Evolutionary conservation across 1,284 basidiomycete genomes (phyloP), one percentile per base, ranked within the genome.

Genomic region (Austroboletus niveus): DNA sequence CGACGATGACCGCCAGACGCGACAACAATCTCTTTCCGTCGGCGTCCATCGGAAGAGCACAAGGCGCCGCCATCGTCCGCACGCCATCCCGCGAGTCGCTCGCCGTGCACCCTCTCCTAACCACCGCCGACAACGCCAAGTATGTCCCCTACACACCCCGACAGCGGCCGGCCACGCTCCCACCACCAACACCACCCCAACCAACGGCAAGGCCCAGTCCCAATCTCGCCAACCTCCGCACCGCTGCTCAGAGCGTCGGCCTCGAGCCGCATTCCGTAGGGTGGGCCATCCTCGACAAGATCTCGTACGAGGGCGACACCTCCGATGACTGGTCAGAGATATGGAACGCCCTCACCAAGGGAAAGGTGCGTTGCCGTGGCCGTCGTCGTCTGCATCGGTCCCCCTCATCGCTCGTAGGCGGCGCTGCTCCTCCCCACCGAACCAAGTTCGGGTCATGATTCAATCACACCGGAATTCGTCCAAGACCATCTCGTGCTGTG

Each of bases 221-320:
- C 56, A 84, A 82, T 64, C 71, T 91, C 17, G 86, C 92, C 72
- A 87, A 85, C 62, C 73, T 94, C 52, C 93, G 90, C 69, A 84
- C 89, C 1, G 85, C 85, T 2, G 87, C 84, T 2, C 92, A 94
- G 68, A 74, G 74, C 52, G 77, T 90, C 17, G 90, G 90, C 1
- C 70, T 92, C 42, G 86, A 85, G 52, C 77, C 79, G 24, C 79
- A 76, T 20, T 87, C 82, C 51, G 71, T 90, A 42, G 92, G 92
- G 2, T 93, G 90, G 90, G 81, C 82, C 82, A 2, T 17, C 17
- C 17, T 17, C 17, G 17, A 17, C 17, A 17, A 17, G 17, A 17
- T 17, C 17, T 17, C 17, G 85, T 90, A 47, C 60, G 92, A 12
- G 31, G 8, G 31, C 17, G 17, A 17, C 17, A 17, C 17, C 17